Evolutionary conservation across 2,329 filamentous ascomycete genomes (phyloP).

Genomic region (Penicillium janthinellum): DNA sequence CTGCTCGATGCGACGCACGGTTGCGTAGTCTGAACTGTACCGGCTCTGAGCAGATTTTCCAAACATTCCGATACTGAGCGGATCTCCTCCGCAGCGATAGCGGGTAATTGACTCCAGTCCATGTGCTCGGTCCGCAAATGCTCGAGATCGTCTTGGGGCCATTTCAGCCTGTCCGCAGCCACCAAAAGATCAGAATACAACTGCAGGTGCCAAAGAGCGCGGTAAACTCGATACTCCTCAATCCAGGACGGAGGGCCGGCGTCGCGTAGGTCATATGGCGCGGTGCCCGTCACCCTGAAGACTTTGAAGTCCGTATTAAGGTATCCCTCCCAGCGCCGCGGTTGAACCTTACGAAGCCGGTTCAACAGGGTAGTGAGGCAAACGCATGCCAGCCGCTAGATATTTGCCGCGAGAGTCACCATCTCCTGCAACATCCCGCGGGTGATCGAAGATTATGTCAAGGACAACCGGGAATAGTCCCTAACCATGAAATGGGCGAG

Average conservation of each 20-base stretch:
- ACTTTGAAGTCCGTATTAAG: neutral
- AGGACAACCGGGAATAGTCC: neutral
- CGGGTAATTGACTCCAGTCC: neutral
- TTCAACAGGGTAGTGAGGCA: neutral
- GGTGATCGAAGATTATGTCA: neutral
- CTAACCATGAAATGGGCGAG: neutral
- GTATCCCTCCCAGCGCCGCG: neutral
- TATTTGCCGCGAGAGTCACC: neutral
- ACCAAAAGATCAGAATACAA: slow-evolving; percentile 3
- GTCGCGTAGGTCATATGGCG: neutral
- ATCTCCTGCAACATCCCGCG: neutral
- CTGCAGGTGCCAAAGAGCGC: slow-evolving; percentile 1
- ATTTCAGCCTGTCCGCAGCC: neutral
- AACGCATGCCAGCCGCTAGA: slow-evolving; percentile 2
- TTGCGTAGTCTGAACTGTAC: neutral
- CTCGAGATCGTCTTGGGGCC: neutral
- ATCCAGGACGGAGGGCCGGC: neutral
- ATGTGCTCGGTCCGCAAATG: neutral
- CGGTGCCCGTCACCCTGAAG: neutral
- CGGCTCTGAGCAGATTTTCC: neutral
- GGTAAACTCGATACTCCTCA: slow-evolving; percentile 4
- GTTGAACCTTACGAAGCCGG: neutral
- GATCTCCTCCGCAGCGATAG: neutral
- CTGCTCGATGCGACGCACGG: neutral
- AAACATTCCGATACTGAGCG: neutral